These are phyloP conservation scores for Aspergillus fumigatiaffinis DNA, from an alignment of 2,329 filamentous ascomycete species.

Conservation along the genomic window DNA sequence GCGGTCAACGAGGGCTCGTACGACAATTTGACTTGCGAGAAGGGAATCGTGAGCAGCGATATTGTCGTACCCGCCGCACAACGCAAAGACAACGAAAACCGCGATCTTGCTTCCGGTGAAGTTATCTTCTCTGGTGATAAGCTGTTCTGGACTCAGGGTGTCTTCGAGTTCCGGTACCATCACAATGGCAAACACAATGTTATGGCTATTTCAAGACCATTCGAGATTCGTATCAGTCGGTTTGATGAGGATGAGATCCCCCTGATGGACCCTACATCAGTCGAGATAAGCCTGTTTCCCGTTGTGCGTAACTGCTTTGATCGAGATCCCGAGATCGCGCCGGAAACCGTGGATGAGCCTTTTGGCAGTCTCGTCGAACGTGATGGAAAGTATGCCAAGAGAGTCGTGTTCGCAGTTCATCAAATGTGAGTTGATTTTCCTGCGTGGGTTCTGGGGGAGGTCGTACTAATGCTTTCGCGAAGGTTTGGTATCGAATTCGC, in stretches of 20 bases:
- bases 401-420: conserved; percentile 89
- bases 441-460: neutral
- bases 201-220: conserved; percentile 89
- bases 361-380: conserved; percentile 84
- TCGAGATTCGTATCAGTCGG: conserved; percentile 78
- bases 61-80: conserved; percentile 48
- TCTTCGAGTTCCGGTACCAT: conserved; percentile 96
- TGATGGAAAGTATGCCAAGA: conserved; percentile 80
- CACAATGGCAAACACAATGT: conserved; percentile 89
- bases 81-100: conserved; percentile 45
- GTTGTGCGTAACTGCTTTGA: conserved; percentile 91
- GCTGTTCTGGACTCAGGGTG: conserved; percentile 93
- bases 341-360: conserved; percentile 69
- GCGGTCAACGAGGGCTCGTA: conserved; percentile 74
- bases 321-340: conserved; percentile 84
- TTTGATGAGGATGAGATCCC: conserved; percentile 72
- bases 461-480: conserved; percentile 7
- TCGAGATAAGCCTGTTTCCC: conserved; percentile 75
- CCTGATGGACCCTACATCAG: conserved; percentile 61
- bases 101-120: conserved; percentile 69
- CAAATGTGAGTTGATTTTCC: conserved; percentile 65
- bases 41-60: conserved; percentile 70
- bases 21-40: conserved; percentile 69
- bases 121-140: conserved; percentile 88
- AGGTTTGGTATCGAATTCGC: conserved; percentile 92